Conservation (phyloP, 768 basidiomycete species). For the Termitomyces eurrhizus region DNA sequence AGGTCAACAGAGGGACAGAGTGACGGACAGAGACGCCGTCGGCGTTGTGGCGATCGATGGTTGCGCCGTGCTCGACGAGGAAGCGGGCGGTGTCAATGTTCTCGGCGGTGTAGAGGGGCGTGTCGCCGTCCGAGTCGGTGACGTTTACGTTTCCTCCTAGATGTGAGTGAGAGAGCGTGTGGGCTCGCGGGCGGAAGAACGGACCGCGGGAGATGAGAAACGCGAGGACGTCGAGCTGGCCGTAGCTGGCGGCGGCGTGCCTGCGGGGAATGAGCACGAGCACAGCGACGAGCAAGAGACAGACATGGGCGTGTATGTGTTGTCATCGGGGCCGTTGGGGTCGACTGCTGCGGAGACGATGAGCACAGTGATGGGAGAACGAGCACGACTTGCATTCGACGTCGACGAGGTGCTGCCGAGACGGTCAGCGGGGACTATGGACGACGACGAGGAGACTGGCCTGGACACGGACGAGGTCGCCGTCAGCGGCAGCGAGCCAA, state of each 20-base stretch:
- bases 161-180: conserved; percentile 6
- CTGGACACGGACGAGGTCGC: conserved; percentile 73
- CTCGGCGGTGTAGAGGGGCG: conserved; percentile 89
- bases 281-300: conserved; percentile 17
- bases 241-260: conserved; percentile 95
- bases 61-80: conserved; percentile 77
- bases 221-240: conserved; percentile 67
- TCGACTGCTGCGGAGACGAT: conserved; percentile 45
- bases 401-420: conserved; percentile 54
- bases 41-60: conserved; percentile 54
- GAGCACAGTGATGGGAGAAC: conserved; percentile 21
- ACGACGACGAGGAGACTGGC: conserved; percentile 31
- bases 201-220: conserved; percentile 75
- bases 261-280: conserved; percentile 29
- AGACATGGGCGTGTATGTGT: conserved; percentile 83
- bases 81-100: conserved; percentile 71
- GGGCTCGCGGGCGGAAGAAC: conserved; percentile 8
- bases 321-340: conserved; percentile 65
- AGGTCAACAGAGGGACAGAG: neutral
- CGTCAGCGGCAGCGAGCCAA: conserved; percentile 92
- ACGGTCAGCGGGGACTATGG: conserved; percentile 6
- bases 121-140: conserved; percentile 84
- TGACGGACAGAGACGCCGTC: conserved; percentile 72
- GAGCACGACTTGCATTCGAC: conserved; percentile 41
- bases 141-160: conserved; percentile 86